phyloP scores from a whole-genome alignment of 768 basidiomycete genomes.

The Auricularia auricula-judae region DNA sequence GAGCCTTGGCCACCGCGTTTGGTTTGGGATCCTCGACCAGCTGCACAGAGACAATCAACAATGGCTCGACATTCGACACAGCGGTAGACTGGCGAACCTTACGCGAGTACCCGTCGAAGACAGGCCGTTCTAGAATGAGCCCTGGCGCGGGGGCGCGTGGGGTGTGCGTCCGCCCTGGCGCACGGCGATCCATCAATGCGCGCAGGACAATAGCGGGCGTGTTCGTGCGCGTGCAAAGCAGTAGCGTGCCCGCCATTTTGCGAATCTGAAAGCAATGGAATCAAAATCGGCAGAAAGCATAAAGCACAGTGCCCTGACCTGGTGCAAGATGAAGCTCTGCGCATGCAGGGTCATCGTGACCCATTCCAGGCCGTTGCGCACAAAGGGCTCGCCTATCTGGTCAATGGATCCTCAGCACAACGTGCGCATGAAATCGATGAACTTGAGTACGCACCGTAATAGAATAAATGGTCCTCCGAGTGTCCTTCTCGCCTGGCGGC shows the following conservation, averaged over 20 bases:
- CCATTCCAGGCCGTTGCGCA: conserved; percentile 91
- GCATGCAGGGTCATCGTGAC: conserved; percentile 87
- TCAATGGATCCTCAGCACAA: not conserved
- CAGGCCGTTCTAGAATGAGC: conserved; percentile 77
- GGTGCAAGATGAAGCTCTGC: conserved; percentile 98
- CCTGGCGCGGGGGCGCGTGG: conserved; percentile 90
- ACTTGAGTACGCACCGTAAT: not conserved
- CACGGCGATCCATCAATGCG: not conserved
- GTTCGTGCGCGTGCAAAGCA: conserved; percentile 66
- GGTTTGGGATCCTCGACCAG: not conserved
- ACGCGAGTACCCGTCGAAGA: conserved; percentile 68
- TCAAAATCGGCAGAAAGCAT: not conserved
- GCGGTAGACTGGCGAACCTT: conserved; percentile 32
- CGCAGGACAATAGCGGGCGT: conserved; percentile 34
- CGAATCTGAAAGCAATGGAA: conserved; percentile 24
- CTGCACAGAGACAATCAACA: not conserved
- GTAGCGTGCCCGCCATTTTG: conserved; percentile 88
- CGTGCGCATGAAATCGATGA: not conserved
- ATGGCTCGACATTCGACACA: too few species aligned
- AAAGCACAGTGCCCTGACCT: conserved; percentile 39
- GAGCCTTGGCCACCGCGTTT: not conserved
- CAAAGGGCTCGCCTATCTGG: conserved; percentile 50
- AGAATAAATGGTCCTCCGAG: conserved; percentile 15
- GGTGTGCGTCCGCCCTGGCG: conserved; percentile 48
- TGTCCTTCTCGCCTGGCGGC: conserved; percentile 48